Base-by-base conservation (phyloP, 306 rosid species). In the Malus fusca region DNA sequence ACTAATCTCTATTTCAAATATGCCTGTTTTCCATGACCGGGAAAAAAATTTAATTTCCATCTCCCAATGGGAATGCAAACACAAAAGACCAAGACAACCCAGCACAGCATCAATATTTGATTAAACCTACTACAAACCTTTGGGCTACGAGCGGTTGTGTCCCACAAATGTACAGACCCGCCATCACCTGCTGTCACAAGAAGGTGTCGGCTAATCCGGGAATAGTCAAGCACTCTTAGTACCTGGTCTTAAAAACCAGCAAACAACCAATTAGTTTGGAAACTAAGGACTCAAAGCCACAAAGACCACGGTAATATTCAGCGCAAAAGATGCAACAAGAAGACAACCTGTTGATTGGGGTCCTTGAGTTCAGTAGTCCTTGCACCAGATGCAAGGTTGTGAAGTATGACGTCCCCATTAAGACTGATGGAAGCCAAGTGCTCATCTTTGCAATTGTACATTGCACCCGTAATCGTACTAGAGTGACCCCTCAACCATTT, bases 361-460 rank as follows among this genome's bases (percentile, higher is more conserved):
- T 96, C 99, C 84, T 87, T 96, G 74, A 96, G 97, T 82, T 96
- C 98, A 6, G 99, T 82, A 60, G 97, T 93, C 87, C 88, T 91
- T 59, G 96, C 92, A 72, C 99, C 97, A 59, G 99, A 96, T 68
- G 98, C 92, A 81, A 96, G 92, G 85, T 90, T 90, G 87, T 96
- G 99, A 87, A 96, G 90, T 77, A 92, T 90, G 66, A 96, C 96
- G 89, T 92, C 91, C 84, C 99, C 99, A 56, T 88, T 72, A 59
- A 96, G 91, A 87, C 98, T 89, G 82, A 96, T 90, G 78, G 99
- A 96, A 74, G 98, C 99, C 87, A 96, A 83, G 84, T 96, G 96
- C 80, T 96, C 98, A 81, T 96, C 99, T 84, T 90, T 96, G 88
- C 94, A 96, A 66, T 96, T 96, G 87, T 89, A 92, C 81, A 90